Evolutionary conservation across 192 early-diverging fungal species (phyloP).

Genomic region (Coemansia sp.): DNA sequence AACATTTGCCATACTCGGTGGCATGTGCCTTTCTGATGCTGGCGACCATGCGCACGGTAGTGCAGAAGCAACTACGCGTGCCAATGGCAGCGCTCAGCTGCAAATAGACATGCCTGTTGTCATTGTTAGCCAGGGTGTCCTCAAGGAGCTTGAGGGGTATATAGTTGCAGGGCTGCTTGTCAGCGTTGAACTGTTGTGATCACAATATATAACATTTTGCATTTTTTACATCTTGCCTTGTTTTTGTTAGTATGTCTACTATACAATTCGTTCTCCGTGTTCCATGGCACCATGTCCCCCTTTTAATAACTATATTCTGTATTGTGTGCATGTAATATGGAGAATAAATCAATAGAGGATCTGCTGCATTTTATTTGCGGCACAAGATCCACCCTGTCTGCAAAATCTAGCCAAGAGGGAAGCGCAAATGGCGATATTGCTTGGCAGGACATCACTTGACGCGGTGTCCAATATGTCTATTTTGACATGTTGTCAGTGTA

Average conservation of each 20-base stretch:
- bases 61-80: background rate
- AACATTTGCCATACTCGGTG: background rate
- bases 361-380: slow-evolving; percentile 5
- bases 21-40: background rate
- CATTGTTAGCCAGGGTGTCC: slow-evolving; percentile 22
- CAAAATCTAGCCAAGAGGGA: background rate
- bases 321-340: slow-evolving; percentile 5
- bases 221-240: background rate
- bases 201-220: background rate
- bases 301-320: background rate
- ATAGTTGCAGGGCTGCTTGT: slow-evolving; percentile 29
- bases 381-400: background rate
- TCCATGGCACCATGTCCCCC: background rate
- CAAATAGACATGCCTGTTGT: slow-evolving; percentile 39
- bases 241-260: slow-evolving; percentile 6
- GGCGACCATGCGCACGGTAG: background rate
- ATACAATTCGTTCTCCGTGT: background rate
- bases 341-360: background rate
- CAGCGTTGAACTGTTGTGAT: slow-evolving; percentile 26
- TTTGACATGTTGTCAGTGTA: no score
- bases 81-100: background rate
- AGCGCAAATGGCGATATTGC: no score
- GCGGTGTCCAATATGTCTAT: no score
- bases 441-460: no score
- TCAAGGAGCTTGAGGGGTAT: slow-evolving; percentile 41